phyloP scores from a whole-genome alignment of 768 basidiomycete genomes.

The Lentinula guzmanii region DNA sequence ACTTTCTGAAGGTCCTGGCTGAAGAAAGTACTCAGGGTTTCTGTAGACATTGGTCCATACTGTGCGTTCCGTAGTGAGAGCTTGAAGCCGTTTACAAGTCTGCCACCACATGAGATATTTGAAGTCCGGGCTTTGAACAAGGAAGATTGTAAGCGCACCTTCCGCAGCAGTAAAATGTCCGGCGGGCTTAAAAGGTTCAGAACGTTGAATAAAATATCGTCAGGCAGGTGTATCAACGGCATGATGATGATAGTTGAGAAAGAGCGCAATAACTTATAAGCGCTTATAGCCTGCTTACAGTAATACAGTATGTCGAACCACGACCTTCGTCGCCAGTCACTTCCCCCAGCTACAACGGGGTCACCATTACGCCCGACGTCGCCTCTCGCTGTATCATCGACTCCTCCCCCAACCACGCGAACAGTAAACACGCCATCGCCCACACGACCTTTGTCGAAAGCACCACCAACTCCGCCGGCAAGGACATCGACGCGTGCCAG shows the following conservation, averaged over 20 bases:
- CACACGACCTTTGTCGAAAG: not conserved
- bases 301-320: not conserved
- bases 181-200: not conserved
- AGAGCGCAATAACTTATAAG: no score
- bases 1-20: not conserved
- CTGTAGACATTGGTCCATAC: not conserved
- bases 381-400: not conserved
- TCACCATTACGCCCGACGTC: not conserved
- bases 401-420: not conserved
- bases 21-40: not conserved
- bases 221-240: not conserved
- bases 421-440: not conserved
- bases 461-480: slow-evolving; percentile 11
- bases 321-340: not conserved
- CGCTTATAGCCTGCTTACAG: not conserved
- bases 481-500: slow-evolving; percentile 42
- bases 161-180: not conserved
- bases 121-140: not conserved
- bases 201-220: not conserved
- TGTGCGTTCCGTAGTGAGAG: not conserved
- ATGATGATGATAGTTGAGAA: not conserved
- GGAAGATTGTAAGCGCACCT: not conserved
- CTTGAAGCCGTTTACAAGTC: slow-evolving; percentile 1
- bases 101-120: not conserved
- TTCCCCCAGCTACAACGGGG: not conserved